phyloP scores from a whole-genome alignment of 768 basidiomycete genomes.

The Fistulinella prunicolor region DNA sequence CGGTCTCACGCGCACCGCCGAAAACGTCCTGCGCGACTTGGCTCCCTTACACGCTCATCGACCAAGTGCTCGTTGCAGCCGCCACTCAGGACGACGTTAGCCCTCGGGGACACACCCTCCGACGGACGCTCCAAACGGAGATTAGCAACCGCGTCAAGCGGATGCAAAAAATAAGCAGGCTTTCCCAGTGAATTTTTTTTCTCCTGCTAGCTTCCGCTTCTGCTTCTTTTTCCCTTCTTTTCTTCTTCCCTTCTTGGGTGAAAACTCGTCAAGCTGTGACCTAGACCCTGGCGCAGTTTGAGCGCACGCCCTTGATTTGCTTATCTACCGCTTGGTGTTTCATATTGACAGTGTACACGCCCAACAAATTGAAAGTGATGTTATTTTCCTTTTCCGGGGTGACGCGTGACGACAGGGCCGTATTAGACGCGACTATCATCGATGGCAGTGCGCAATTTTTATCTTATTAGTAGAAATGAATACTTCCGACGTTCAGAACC shows the following conservation, averaged over 20 bases:
- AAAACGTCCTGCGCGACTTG: slow-evolving; percentile 63
- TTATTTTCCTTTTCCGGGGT: background rate
- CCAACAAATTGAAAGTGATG: background rate
- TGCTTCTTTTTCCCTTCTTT: background rate
- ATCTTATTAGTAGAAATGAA: background rate
- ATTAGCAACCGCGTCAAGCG: slow-evolving; percentile 63
- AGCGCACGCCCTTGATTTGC: background rate
- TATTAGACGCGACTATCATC: background rate
- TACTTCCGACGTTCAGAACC: slow-evolving; percentile 5
- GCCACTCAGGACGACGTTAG: slow-evolving; percentile 51
- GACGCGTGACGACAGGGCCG: slow-evolving; percentile 15
- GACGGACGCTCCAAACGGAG: slow-evolving; percentile 55
- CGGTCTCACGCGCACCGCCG: slow-evolving; percentile 49
- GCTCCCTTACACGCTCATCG: slow-evolving; percentile 82
- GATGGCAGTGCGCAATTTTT: background rate
- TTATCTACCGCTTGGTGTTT: background rate
- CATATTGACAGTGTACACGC: background rate
- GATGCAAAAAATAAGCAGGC: slow-evolving; percentile 61
- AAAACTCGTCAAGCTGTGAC: background rate
- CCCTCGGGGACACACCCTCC: slow-evolving; percentile 36
- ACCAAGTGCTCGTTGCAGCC: slow-evolving; percentile 72
- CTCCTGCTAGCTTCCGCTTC: background rate
- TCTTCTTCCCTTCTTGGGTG: slow-evolving; percentile 1
- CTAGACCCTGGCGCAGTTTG: background rate
- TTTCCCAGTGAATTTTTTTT: slow-evolving; percentile 20